phyloP scores from a whole-genome alignment of 2,329 filamentous ascomycete genomes.

The Botrytis cinerea region DNA sequence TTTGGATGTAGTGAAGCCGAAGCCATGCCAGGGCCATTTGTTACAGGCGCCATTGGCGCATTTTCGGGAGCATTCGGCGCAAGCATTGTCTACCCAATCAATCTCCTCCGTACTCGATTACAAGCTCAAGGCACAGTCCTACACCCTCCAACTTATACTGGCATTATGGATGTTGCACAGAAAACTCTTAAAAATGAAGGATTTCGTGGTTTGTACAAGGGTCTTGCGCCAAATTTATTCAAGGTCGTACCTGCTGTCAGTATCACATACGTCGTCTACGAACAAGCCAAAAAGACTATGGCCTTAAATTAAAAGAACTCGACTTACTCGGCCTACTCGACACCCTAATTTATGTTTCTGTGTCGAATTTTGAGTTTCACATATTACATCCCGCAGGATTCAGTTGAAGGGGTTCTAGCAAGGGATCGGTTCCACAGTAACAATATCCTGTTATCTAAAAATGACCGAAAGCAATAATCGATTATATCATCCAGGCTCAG shows the following conservation, averaged over 20 bases:
- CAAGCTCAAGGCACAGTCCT: constrained; percentile 94
- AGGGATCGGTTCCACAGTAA: neutral
- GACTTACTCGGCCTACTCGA: neutral
- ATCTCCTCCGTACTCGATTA: constrained; percentile 85
- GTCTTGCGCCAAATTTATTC: constrained; percentile 88
- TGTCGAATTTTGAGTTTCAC: neutral
- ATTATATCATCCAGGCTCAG: neutral
- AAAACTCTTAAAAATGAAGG: constrained; percentile 86
- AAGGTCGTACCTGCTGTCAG: constrained; percentile 96
- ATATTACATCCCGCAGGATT: neutral
- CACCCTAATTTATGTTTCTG: neutral
- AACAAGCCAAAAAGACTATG: constrained; percentile 79
- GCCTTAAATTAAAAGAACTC: constrained; percentile 28
- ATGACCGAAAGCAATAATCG: neutral
- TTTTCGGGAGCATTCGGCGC: constrained; percentile 90
- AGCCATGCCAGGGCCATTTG: constrained; percentile 75
- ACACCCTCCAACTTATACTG: constrained; percentile 86
- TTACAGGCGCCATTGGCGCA: constrained; percentile 85
- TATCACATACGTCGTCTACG: constrained; percentile 92
- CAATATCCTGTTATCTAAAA: constrained; percentile 1
- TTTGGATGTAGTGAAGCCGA: constrained; percentile 80
- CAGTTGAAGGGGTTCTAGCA: neutral
- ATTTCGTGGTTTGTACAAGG: constrained; percentile 85
- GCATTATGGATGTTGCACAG: constrained; percentile 83
- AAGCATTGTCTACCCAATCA: constrained; percentile 91